phyloP scores from a whole-genome alignment of 1,284 basidiomycete genomes.

The Pseudozyma pruni region DNA sequence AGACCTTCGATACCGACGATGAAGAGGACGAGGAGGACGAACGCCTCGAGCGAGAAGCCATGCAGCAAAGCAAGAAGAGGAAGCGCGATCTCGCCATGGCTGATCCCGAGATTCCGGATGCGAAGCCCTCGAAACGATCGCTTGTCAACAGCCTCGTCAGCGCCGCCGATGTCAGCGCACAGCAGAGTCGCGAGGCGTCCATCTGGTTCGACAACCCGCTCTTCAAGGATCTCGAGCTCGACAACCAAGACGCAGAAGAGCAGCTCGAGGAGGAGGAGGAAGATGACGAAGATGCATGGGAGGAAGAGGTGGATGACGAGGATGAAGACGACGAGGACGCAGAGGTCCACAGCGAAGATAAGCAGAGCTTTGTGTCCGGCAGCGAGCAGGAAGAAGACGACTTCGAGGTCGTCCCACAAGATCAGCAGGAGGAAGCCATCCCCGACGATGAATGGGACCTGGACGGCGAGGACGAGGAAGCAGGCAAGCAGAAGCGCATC shows the following conservation, averaged over 20 bases:
- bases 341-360: slow-evolving; percentile 58
- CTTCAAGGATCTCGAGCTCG: slow-evolving; percentile 79
- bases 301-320: slow-evolving; percentile 62
- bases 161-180: slow-evolving; percentile 40
- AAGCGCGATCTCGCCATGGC: slow-evolving; percentile 26
- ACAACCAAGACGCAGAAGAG: slow-evolving; percentile 71
- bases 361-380: slow-evolving; percentile 12
- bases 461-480: slow-evolving; percentile 78
- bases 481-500: slow-evolving; percentile 77
- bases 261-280: slow-evolving; percentile 44
- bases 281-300: slow-evolving; percentile 60
- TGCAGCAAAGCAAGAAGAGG: slow-evolving; percentile 61
- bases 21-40: slow-evolving; percentile 69
- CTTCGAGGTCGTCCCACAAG: slow-evolving; percentile 61
- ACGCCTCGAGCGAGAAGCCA: slow-evolving; percentile 54
- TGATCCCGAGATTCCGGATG: slow-evolving; percentile 8
- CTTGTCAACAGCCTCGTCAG: slow-evolving; percentile 50
- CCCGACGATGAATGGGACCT: slow-evolving; percentile 84
- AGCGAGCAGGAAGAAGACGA: slow-evolving; percentile 57
- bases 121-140: slow-evolving; percentile 44
- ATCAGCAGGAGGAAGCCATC: slow-evolving; percentile 76
- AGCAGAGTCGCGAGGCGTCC: slow-evolving; percentile 71
- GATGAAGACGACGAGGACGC: slow-evolving; percentile 68
- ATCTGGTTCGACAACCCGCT: slow-evolving; percentile 97
- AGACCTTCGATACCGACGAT: slow-evolving; percentile 72